Conservation (phyloP, 2,329 filamentous ascomycete genomes). For the Sporothrix brasiliensis region DNA sequence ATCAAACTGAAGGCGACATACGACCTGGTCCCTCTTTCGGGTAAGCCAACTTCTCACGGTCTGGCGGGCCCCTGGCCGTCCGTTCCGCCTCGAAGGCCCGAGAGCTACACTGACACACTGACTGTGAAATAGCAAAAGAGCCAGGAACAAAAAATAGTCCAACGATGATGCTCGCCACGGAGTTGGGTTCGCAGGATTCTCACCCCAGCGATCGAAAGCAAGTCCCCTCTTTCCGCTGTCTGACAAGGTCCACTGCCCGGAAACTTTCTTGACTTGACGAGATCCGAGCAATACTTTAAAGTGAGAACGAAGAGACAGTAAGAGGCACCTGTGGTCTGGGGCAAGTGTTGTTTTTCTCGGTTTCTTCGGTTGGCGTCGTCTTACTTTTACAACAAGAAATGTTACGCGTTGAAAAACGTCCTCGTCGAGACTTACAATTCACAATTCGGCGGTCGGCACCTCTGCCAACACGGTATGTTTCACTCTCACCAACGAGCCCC, state of each 20-base stretch:
- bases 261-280: constrained; percentile 2
- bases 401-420: neutral
- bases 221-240: neutral
- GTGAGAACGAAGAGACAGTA: neutral
- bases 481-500: neutral
- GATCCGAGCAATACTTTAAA: constrained; percentile 13
- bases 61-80: constrained; percentile 13
- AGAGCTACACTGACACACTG: constrained; percentile 17
- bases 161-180: constrained; percentile 28
- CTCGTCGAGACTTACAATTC: neutral
- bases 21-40: neutral
- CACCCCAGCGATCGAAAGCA: constrained; percentile 4
- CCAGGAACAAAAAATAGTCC: neutral
- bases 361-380: neutral
- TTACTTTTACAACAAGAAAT: neutral
- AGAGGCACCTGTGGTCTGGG: neutral
- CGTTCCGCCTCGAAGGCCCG: constrained; percentile 22
- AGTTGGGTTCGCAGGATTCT: constrained; percentile 31
- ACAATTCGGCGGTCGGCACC: neutral
- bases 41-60: neutral
- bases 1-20: neutral
- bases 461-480: neutral
- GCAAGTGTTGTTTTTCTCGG: constrained; percentile 9
- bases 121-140: neutral
- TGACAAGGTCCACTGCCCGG: constrained; percentile 21